Base-by-base conservation (phyloP, 2,329 filamentous ascomycete genomes). In the Monilinia fructicola region DNA sequence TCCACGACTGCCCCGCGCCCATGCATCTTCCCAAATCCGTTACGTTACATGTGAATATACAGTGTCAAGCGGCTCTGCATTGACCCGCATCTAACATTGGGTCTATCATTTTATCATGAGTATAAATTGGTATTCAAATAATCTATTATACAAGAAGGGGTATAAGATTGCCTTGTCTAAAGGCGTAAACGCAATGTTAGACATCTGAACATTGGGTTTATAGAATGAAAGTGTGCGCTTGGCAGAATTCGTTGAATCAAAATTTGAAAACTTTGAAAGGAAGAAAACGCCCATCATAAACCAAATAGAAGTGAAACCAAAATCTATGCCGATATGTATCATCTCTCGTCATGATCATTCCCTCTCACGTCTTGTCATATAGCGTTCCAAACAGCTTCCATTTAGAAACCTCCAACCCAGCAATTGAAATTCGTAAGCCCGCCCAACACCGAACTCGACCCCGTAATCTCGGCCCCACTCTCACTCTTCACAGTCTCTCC, bases 401-500 rank as follows among this genome's bases (percentile, higher is more conserved):
- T 42, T 46, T 69, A 73, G 54, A 73, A 74, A 12, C 70, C 69
- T 50, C 73, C 73, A 52, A 73, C 73, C 71, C 72, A 74, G 44
- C 71, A 66, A 60, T 74, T 74, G 48, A 71, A 74, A 63, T 74
- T 73, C 26, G 71, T 69, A 46, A 71, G 68, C 4, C 72, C 73
- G 56, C 68, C 70, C 7, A 38, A 9, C 60, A 72, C 52, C 2
- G 59, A 58, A 38, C 70, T 71, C 1, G 28, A 53, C 1, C 72
- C 66, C 3, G 71, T 73, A 50, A 78, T 77, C 16, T 66, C 69
- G 1, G 70, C 48, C 6, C 74, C 74, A 23, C 61, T 70, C 53
- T 66, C 73, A 65, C 65, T 71, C n/a, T 69, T 68, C 4, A 72
- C 65, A 12, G 56, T 63, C 16, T 53, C 21, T 16, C 72, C 75